Conservation (phyloP, 139 green algal genomes). For the Micractinium conductrix region DNA sequence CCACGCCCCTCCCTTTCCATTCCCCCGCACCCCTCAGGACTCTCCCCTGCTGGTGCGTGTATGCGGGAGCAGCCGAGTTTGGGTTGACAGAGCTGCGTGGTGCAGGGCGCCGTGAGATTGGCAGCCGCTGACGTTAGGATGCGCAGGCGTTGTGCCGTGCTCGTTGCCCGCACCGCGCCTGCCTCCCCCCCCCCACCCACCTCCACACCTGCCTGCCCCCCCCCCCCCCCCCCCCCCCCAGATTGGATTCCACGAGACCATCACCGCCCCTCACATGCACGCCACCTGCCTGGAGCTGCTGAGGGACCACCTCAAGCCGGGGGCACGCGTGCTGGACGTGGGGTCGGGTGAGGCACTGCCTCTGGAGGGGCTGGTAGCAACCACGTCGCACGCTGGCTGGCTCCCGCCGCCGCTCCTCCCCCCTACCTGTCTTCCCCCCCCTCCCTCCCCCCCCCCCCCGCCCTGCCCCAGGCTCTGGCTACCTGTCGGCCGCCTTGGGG, state of each 20-base stretch:
- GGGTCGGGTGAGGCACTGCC: constrained; percentile 72
- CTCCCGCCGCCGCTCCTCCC: too few species aligned
- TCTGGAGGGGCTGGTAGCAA: background rate
- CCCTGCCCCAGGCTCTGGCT: constrained; percentile 71
- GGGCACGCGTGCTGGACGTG: constrained; percentile 86
- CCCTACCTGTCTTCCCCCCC: too few species aligned
- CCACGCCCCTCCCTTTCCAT: too few species aligned
- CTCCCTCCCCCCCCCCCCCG: too few species aligned
- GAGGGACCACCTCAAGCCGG: constrained; percentile 62
- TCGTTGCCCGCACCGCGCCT: too few species aligned
- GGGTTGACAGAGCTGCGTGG: background rate
- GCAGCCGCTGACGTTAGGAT: background rate
- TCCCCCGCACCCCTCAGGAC: too few species aligned
- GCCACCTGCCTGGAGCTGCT: constrained; percentile 88
- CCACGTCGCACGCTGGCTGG: background rate
- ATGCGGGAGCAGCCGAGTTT: background rate
- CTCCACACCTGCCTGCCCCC: too few species aligned
- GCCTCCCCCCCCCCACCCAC: constrained; percentile 7
- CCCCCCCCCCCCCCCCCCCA: too few species aligned
- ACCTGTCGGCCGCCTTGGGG: constrained; percentile 84
- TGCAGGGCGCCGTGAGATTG: too few species aligned
- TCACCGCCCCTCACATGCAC: constrained; percentile 97
- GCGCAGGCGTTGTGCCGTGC: background rate
- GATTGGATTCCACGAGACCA: constrained; percentile 70
- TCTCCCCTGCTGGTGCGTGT: background rate